Evolutionary conservation across 495 filamentous ascomycete species (phyloP), one percentile per base, ranked within the genome.

Genomic region (Penicillium pancosmium): DNA sequence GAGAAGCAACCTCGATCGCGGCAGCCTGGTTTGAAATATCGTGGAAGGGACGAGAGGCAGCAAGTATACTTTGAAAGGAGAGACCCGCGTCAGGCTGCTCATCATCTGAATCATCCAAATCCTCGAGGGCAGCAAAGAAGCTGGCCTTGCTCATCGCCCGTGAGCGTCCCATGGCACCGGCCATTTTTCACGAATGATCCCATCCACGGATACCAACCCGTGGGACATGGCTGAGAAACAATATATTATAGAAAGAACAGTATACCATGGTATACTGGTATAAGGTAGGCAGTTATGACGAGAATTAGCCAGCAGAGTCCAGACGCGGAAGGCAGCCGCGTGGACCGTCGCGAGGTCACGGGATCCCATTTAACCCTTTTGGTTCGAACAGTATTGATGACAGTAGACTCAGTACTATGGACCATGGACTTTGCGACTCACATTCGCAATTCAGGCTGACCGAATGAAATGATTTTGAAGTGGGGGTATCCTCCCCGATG

Each of bases 81-180:
- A 65, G 52, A 5, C 67, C 48, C 5, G 65, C 61, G 19, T 62
- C 53, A 25, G 61, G 55, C 11, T 62, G 52, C 15, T 55, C 52
- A 16, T 76, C 69, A 49, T 83, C 78, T 6, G 66, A 62, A 12
- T 75, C 55, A 62, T 81, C 79, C 31, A 86, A 66, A 16, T 66
- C 58, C 33, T 81, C 78, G 6, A 85, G 72, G 10, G 71, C 69
- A 16, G 64, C 56, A 59, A 85, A 85, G 57, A 83, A 81, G 27
- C 58, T 66, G 61, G 59, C 78, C 80, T 60, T 73, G 70, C 38
- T 69, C 52, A 40, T 35, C 19, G 18, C 8, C 9, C 27, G 16
- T 51, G 49, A 36, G 15, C n/a, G 16, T 35, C 33, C 46, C 19
- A 25, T 48, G 19, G 46, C 18, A 27, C 46, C 46, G 9, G 10